phyloP scores from a whole-genome alignment of 192 early-diverging fungal genomes.

The Backusella psychrophila region DNA sequence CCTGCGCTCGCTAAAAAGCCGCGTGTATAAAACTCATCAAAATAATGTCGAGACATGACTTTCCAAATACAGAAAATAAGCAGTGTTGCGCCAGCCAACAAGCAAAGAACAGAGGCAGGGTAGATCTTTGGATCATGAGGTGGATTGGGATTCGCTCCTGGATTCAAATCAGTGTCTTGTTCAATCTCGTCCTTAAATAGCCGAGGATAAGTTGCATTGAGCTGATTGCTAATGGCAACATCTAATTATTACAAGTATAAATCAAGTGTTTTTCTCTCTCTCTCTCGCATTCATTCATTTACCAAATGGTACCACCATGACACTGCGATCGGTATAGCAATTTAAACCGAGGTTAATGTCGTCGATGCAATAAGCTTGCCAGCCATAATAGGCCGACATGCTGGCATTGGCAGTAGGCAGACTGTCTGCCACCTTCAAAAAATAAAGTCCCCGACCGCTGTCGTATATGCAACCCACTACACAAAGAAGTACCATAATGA shows the following conservation, averaged over 20 bases:
- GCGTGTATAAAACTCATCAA: slow-evolving; percentile 25
- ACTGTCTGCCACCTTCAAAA: slow-evolving; percentile 13
- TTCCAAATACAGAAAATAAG: slow-evolving; percentile 8
- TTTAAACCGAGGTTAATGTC: neutral
- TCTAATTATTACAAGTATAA: neutral
- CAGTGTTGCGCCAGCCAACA: slow-evolving; percentile 10
- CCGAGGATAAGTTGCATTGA: slow-evolving; percentile 24
- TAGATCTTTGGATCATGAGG: slow-evolving; percentile 31
- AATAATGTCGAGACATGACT: neutral
- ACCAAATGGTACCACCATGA: slow-evolving; percentile 32
- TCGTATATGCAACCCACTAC: slow-evolving; percentile 1
- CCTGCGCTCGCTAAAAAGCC: slow-evolving; percentile 19
- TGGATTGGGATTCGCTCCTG: slow-evolving; percentile 19
- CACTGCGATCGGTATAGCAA: slow-evolving; percentile 9
- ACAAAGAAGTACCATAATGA: slow-evolving; percentile 20
- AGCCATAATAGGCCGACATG: slow-evolving; percentile 13
- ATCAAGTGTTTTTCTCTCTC: neutral
- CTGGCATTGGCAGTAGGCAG: neutral
- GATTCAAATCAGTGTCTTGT: slow-evolving; percentile 20
- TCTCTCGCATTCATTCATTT: neutral
- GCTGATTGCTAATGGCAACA: neutral
- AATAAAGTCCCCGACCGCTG: slow-evolving; percentile 16
- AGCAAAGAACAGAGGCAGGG: slow-evolving; percentile 19
- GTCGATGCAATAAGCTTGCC: slow-evolving; percentile 25
- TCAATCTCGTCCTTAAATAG: slow-evolving; percentile 16